Conservation (phyloP, 805 yeast species). For the Nakazawaea siamensis region DNA sequence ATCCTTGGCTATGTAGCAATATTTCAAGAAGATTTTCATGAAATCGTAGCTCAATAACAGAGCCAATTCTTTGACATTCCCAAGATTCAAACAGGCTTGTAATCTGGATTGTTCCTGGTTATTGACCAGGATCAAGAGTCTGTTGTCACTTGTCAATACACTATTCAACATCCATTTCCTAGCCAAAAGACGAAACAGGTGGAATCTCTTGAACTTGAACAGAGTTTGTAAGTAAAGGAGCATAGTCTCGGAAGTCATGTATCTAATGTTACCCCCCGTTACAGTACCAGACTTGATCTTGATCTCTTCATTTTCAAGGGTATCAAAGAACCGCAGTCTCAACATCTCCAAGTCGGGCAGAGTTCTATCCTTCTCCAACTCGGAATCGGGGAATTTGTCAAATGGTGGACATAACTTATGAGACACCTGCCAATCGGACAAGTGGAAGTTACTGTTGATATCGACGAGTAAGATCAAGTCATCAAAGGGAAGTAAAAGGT, state of each 20-base stretch:
- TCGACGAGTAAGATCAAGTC: not conserved
- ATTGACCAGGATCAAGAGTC: not conserved
- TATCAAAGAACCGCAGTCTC: slow-evolving; percentile 1
- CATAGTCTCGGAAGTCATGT: slow-evolving; percentile 1
- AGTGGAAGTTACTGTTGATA: not conserved
- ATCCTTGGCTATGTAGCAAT: slow-evolving; percentile 5
- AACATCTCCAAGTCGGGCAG: not conserved
- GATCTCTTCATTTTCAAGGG: not conserved
- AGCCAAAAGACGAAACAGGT: not conserved
- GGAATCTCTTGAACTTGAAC: not conserved
- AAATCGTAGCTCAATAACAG: slow-evolving; percentile 3
- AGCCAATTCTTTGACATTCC: slow-evolving; percentile 3
- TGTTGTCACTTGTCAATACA: not conserved
- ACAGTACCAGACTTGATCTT: not conserved
- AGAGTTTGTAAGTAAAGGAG: not conserved
- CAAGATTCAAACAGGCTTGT: not conserved
- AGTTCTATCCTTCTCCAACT: not conserved
- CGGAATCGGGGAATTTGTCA: not conserved
- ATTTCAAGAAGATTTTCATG: slow-evolving; percentile 6
- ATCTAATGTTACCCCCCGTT: no score
- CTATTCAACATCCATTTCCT: slow-evolving; percentile 8
- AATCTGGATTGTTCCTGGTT: not conserved
- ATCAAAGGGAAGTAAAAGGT: not conserved
- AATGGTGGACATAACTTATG: not conserved
- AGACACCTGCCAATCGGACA: not conserved